These are phyloP conservation scores for Xylariaceae sp. DNA, from an alignment of 2,329 filamentous ascomycete species.

Conservation along the genomic window DNA sequence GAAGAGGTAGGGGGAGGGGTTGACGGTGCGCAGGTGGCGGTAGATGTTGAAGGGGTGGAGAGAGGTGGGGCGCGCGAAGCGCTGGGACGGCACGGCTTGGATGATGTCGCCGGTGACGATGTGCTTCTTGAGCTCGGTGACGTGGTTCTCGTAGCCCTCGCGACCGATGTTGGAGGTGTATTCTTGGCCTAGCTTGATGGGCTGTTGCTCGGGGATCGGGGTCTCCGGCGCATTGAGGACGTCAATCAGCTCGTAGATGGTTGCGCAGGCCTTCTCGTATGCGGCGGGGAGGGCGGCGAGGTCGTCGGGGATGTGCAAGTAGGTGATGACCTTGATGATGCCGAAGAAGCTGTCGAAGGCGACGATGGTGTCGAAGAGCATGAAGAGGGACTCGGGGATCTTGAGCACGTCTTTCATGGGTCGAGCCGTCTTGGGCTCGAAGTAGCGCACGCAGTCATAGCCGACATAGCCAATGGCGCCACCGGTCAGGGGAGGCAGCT, in stretches of 20 bases:
- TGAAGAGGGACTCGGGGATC: slow-evolving; percentile 92
- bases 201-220: slow-evolving; percentile 69
- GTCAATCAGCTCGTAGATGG: slow-evolving; percentile 62
- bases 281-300: slow-evolving; percentile 54
- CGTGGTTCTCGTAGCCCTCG: slow-evolving; percentile 84
- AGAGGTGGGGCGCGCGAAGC: slow-evolving; percentile 80
- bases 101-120: slow-evolving; percentile 93
- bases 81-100: slow-evolving; percentile 92
- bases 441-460: slow-evolving; percentile 96
- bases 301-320: slow-evolving; percentile 64
- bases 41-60: slow-evolving; percentile 98
- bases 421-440: slow-evolving; percentile 91
- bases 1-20: slow-evolving; percentile 95
- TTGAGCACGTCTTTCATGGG: slow-evolving; percentile 81
- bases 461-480: slow-evolving; percentile 95
- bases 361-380: slow-evolving; percentile 92
- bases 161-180: slow-evolving; percentile 91
- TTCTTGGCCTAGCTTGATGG: slow-evolving; percentile 66
- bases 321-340: slow-evolving; percentile 88
- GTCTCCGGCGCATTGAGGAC: slow-evolving; percentile 69
- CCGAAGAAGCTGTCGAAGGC: slow-evolving; percentile 94
- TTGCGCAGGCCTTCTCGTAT: slow-evolving; percentile 62
- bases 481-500: slow-evolving; percentile 79
- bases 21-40: slow-evolving; percentile 91
- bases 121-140: slow-evolving; percentile 79